Evolutionary conservation across 2,329 filamentous ascomycete species (phyloP), one percentile per base, ranked within the genome.

Genomic region (Colletotrichum sidae): DNA sequence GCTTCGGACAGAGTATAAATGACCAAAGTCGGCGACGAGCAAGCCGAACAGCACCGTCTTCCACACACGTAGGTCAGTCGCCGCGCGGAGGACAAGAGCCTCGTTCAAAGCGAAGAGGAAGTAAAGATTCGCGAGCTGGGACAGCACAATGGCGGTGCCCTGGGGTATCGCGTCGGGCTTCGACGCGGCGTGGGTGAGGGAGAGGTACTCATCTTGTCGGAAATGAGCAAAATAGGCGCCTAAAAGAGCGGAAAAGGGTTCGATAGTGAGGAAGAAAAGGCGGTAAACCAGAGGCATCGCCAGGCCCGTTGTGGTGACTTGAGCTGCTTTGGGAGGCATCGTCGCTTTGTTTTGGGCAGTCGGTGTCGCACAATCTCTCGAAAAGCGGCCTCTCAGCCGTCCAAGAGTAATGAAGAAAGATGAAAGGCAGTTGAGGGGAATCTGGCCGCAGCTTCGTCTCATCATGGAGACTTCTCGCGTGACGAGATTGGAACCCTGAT

Each of bases 61-160:
- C 92, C 92, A 95, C 62, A 95, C 91, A 33, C 82, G 81, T 39
- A 90, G 73, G 78, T 94, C 89, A 54, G 80, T 79, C 7, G 92
- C 92, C 13, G 86, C 83, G 46, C 92, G 88, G 69, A 95, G 83
- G 11, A 95, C 89, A 33, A 93, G 78, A 2, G 90, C 91, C 78
- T 96, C 92, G 78, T 91, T 93, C 72, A 95, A 78, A 60, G 90
- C 88, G 76, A 94, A 92, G 63, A 92, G 85, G 44, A 94, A 77
- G 78, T 94, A 95, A 68, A 94, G 81, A 77, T 93, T 94, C 47
- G 90, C 90, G 38, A 95, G 85, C 78, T 95, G 92, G 15, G 88
- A 88, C 71, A 94, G 81, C 45, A 88, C 88, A 64, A 94, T 87
- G 9, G 86, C 85, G 1, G 90, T 91, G 45, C 83, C 84, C 41